Base-by-base conservation (phyloP, 768 basidiomycete genomes). In the Phylloporus scabripes region DNA sequence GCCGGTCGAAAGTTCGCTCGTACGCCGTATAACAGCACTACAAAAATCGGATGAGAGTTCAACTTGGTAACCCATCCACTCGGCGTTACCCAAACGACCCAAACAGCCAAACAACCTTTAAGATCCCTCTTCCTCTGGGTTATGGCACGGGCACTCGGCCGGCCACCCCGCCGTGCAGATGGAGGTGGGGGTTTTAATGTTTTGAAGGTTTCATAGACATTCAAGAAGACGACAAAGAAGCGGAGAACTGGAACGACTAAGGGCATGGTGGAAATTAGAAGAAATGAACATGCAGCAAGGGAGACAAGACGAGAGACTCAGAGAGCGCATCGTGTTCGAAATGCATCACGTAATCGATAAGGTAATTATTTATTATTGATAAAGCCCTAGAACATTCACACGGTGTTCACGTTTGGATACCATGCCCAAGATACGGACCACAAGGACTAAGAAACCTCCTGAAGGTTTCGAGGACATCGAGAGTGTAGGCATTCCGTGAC, bases 391-490 rank as follows among this genome's bases (percentile, higher is more conserved):
- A 10, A 29, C 28, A 7, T 29, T 29, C 61, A n/a, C 61, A 63
- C 63, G 49, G 34, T 29, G n/a, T 36, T 46, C 23, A 21, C 15
- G 7, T 33, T 33, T 15, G 2, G 32, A 26, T 51, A n/a, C 53
- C 57, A 95, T 97, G 94, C 94, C 94, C 32, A 95, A 88, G 72
- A 94, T 97, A 66, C 81, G 80, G 60, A 97, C 94, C 38, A 82
- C 83, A 37, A 82, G 94, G 60, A 97, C 95, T 3, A 97, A 93
- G 76, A 79, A 80, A 45, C 92, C 94, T 36, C 95, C 95, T 48
- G 93, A 95, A 68, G 95, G 95, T 11, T 97, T 79, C 58, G 95
- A 98, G 65, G 94, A 97, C 55, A 91, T 97, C 40, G 92, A 91
- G 66, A 70, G 74, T 38, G 89, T 89, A 59, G 18, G 82, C 65